phyloP scores from a whole-genome alignment of 352 stramenopile species.

The Vaucheria bursata region DNA sequence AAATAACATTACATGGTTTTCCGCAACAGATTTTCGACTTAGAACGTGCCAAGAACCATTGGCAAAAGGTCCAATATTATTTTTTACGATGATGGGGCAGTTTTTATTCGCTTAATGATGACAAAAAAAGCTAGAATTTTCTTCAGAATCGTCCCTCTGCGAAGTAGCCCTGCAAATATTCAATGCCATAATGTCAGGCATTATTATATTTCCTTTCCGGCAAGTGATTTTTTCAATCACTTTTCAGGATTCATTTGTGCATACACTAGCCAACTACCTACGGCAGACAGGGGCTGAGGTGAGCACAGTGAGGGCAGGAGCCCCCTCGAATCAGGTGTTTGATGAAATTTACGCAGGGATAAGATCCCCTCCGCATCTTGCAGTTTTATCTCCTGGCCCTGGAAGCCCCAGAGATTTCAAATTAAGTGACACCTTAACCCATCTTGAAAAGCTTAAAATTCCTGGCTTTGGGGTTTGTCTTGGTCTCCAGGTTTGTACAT shows the following conservation, averaged over 20 bases:
- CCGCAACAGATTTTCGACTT: too few relatives aligned
- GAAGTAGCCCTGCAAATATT: too few relatives aligned
- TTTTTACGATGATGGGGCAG: too few relatives aligned
- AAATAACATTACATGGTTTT: too few relatives aligned
- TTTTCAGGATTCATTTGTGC: conserved; percentile 67
- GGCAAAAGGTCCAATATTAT: too few relatives aligned
- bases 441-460: conserved; percentile 57
- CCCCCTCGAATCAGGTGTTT: conserved; percentile 55
- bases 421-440: conserved; percentile 54
- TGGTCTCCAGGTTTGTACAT: conserved; percentile 57
- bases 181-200: too few relatives aligned
- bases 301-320: conserved; percentile 61
- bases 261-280: conserved; percentile 76
- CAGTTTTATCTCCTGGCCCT: conserved; percentile 69
- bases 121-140: too few relatives aligned
- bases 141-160: too few relatives aligned
- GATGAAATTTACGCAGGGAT: conserved; percentile 35
- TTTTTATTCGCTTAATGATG: too few relatives aligned
- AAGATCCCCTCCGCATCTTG: conserved; percentile 51
- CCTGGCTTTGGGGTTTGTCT: conserved; percentile 74
- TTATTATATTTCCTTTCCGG: too few relatives aligned
- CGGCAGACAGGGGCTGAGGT: conserved; percentile 65
- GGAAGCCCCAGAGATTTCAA: conserved; percentile 70
- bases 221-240: too few relatives aligned
- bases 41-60: too few relatives aligned